Conservation (phyloP, 306 rosid species). For the Cucumis sativus region Cucumber_9930_V3 NC_026658.2:21369501-21370000, state of each 20-base stretch:
- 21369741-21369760: no score
- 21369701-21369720: no score
- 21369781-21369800: no score
- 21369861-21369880: neutral
- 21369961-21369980: neutral
- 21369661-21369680: no score
- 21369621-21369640: neutral
- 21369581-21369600: slow-evolving; percentile 96
- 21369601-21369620: slow-evolving; percentile 42
- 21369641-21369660: neutral
- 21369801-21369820: neutral
- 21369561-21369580: slow-evolving; percentile 94
- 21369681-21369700: no score
- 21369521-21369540: slow-evolving; percentile 70
- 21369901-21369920: neutral
- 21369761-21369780: no score
- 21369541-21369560: slow-evolving; percentile 71
- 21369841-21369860: neutral
- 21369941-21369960: neutral
- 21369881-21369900: neutral
- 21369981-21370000: neutral
- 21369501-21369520: slow-evolving; percentile 35
- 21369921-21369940: neutral
- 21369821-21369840: neutral
- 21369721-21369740: no score